phyloP scores from a whole-genome alignment of 495 filamentous ascomycete genomes.

The Bathelium albidoporum region DNA sequence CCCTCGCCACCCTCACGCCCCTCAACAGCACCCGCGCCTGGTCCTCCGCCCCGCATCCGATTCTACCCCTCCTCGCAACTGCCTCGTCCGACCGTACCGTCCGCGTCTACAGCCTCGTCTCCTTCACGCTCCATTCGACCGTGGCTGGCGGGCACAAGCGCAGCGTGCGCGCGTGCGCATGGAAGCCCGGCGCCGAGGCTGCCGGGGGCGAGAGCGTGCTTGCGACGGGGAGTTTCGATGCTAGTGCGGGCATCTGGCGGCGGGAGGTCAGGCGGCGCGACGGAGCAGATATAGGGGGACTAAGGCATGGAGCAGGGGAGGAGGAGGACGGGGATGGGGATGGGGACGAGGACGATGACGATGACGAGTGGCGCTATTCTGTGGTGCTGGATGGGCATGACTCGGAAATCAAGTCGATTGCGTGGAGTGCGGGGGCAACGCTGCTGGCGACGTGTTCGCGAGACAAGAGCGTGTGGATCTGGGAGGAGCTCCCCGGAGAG shows the following conservation, averaged over 20 bases:
- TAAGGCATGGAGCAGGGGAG: constrained; percentile 15
- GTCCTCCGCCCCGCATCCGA: constrained; percentile 75
- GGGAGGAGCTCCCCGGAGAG: constrained; percentile 69
- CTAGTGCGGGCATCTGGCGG: constrained; percentile 80
- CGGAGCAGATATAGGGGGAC: constrained; percentile 18
- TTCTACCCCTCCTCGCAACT: constrained; percentile 78
- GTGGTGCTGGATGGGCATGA: constrained; percentile 89
- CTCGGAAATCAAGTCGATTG: constrained; percentile 78
- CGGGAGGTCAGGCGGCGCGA: constrained; percentile 44
- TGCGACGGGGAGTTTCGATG: constrained; percentile 87
- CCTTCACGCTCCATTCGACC: constrained; percentile 63
- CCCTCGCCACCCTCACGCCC: constrained; percentile 46
- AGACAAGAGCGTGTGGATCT: constrained; percentile 97
- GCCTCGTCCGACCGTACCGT: constrained; percentile 76
- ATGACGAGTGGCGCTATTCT: constrained; percentile 76
- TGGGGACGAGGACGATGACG: constrained; percentile 38
- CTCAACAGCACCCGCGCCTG: constrained; percentile 72
- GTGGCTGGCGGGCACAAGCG: constrained; percentile 85
- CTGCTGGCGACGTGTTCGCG: constrained; percentile 80
- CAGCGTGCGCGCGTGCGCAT: constrained; percentile 66
- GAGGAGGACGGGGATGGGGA: constrained; percentile 25
- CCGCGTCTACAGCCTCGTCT: constrained; percentile 75
- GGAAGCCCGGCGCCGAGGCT: constrained; percentile 54
- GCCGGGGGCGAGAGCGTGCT: constrained; percentile 54
- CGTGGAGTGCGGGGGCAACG: constrained; percentile 69